Evolutionary conservation across 805 yeast genomes (phyloP).

Genomic region (Starmerella vitae): DNA sequence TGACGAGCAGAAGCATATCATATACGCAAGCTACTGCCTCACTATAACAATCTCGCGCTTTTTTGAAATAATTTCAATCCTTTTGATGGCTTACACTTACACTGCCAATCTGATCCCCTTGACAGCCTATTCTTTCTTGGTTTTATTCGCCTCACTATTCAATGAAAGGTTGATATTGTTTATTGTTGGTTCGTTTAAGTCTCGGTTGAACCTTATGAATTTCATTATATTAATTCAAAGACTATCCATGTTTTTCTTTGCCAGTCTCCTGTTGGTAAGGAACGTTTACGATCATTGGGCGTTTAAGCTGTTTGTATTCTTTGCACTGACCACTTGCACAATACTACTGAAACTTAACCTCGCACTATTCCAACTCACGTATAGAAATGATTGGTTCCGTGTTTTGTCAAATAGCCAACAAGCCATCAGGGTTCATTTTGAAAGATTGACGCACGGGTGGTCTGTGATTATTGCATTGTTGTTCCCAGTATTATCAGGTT

Average conservation of each 20-base stretch:
- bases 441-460: constrained; percentile 9
- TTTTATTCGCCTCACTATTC: constrained; percentile 5
- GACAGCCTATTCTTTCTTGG: constrained; percentile 13
- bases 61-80: constrained; percentile 15
- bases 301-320: background rate
- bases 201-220: constrained; percentile 10
- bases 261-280: constrained; percentile 1
- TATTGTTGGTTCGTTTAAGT: constrained; percentile 7
- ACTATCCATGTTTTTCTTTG: constrained; percentile 8
- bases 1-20: constrained; percentile 19
- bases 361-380: constrained; percentile 10
- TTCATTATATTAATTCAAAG: constrained; percentile 7
- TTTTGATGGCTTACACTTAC: constrained; percentile 14
- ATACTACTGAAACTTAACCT: constrained; percentile 8
- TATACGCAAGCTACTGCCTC: constrained; percentile 13
- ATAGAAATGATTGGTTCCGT: constrained; percentile 21
- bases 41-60: constrained; percentile 11
- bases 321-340: constrained; percentile 1
- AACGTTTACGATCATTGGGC: background rate
- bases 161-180: constrained; percentile 1
- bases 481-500: constrained; percentile 13
- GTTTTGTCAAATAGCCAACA: constrained; percentile 21
- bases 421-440: constrained; percentile 11
- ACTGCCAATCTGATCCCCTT: constrained; percentile 9
- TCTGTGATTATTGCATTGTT: constrained; percentile 8